Conservation (phyloP, 768 basidiomycete species). For the Boletus rufocinnamomeus region DNA sequence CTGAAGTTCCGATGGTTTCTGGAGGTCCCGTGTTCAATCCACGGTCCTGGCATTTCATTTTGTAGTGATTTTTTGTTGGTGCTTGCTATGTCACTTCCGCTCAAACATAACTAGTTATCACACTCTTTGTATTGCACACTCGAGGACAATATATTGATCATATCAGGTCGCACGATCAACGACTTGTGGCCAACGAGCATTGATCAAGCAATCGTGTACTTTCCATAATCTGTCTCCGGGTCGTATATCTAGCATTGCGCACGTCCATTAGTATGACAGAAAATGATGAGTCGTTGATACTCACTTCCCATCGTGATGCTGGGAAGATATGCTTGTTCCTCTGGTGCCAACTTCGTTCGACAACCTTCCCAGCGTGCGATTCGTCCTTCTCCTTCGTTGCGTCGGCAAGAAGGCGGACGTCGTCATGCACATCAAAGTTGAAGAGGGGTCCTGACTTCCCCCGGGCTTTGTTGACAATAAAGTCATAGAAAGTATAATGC, state of each 20-base stretch:
- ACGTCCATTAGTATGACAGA: constrained; percentile 1
- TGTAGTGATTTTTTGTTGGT: neutral
- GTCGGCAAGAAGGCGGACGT: constrained; percentile 91
- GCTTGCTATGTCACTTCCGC: neutral
- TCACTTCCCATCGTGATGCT: constrained; percentile 92
- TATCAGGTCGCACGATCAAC: neutral
- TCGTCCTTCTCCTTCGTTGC: constrained; percentile 98
- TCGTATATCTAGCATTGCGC: constrained; percentile 69
- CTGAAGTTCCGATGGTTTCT: constrained; percentile 58
- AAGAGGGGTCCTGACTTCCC: constrained; percentile 98
- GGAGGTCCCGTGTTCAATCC: constrained; percentile 81
- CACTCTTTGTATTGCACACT: neutral
- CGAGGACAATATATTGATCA: neutral
- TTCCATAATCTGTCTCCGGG: constrained; percentile 91
- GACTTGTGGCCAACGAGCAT: constrained; percentile 4
- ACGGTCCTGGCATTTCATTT: constrained; percentile 63
- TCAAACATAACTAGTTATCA: neutral
- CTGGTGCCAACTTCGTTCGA: constrained; percentile 94
- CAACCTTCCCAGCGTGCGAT: constrained; percentile 97
- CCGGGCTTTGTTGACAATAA: constrained; percentile 96
- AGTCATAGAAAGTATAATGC: constrained; percentile 99
- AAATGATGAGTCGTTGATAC: constrained; percentile 22
- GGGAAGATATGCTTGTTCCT: constrained; percentile 98
- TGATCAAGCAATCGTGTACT: constrained; percentile 74
- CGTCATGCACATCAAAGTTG: constrained; percentile 99